Conservation (phyloP, 306 rosid genomes). For the Quercus bicolor region DNA sequence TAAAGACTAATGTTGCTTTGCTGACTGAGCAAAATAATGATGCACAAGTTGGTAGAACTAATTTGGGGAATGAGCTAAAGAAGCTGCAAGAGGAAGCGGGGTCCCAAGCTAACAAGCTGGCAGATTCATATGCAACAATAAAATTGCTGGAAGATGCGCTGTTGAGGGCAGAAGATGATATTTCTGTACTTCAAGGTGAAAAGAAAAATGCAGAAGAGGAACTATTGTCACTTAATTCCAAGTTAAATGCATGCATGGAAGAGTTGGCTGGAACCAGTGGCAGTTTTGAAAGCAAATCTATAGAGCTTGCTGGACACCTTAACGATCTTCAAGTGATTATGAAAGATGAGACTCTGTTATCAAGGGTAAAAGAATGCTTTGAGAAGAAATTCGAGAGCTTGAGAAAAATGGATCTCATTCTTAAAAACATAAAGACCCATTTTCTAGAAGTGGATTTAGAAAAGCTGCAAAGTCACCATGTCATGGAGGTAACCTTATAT, state of each 20-base stretch:
- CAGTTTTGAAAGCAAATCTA: conserved; percentile 52
- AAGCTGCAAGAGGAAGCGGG: conserved; percentile 62
- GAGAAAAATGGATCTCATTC: conserved; percentile 48
- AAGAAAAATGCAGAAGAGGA: conserved; percentile 65
- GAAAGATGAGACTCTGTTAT: conserved; percentile 55
- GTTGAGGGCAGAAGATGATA: conserved; percentile 54
- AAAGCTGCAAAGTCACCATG: conserved; percentile 39
- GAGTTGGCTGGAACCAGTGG: conserved; percentile 68
- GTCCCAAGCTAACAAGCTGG: conserved; percentile 47
- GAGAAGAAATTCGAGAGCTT: conserved; percentile 61
- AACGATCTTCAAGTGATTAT: conserved; percentile 63
- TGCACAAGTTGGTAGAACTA: conserved; percentile 46
- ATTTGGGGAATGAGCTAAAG: conserved; percentile 69
- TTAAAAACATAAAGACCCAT: conserved; percentile 48
- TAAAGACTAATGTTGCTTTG: conserved; percentile 39
- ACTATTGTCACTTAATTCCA: conserved; percentile 55
- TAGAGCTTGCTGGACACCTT: conserved; percentile 51
- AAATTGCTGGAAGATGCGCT: conserved; percentile 66
- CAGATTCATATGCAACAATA: conserved; percentile 44
- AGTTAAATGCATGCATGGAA: conserved; percentile 64
- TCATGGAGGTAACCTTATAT: conserved; percentile 49
- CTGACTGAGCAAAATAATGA: conserved; percentile 61
- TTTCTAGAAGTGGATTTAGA: conserved; percentile 37
- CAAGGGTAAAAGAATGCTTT: conserved; percentile 49
- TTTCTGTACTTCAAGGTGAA: conserved; percentile 54